Conservation (phyloP, 2,329 filamentous ascomycete genomes). For the Cladophialophora chaetospira region DNA sequence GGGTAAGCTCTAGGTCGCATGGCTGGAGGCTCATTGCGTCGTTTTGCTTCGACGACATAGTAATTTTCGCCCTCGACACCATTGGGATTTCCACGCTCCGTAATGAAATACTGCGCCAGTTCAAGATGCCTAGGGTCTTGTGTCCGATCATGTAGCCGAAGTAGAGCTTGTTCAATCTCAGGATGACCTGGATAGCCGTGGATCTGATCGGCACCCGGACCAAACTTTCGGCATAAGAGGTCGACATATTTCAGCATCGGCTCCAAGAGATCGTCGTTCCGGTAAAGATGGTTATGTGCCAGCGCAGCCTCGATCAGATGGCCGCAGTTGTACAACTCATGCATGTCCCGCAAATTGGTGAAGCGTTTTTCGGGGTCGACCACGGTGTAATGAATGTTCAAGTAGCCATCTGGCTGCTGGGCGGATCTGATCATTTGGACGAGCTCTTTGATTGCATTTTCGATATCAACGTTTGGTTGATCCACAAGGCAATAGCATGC, state of each 20-base stretch:
- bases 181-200: constrained; percentile 65
- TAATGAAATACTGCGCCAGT: constrained; percentile 59
- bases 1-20: constrained; percentile 49
- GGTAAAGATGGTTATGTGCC: constrained; percentile 57
- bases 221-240: constrained; percentile 56
- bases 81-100: constrained; percentile 58
- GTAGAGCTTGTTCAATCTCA: constrained; percentile 55
- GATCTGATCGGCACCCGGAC: constrained; percentile 51
- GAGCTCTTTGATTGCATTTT: constrained; percentile 57
- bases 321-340: constrained; percentile 65
- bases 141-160: constrained; percentile 50
- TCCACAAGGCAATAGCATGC: constrained; percentile 59
- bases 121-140: constrained; percentile 43
- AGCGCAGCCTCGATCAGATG: constrained; percentile 64
- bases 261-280: constrained; percentile 54
- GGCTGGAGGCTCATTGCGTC: constrained; percentile 52
- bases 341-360: constrained; percentile 62
- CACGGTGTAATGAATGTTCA: constrained; percentile 65
- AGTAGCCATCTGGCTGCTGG: constrained; percentile 62
- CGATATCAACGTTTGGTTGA: constrained; percentile 49
- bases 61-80: constrained; percentile 55
- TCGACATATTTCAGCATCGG: constrained; percentile 59
- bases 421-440: constrained; percentile 60
- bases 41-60: constrained; percentile 57
- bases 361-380: constrained; percentile 59